These are phyloP conservation scores for Raffaelea deltoideospora DNA, from an alignment of 2,329 filamentous ascomycete genomes.

Conservation along the genomic window DNA sequence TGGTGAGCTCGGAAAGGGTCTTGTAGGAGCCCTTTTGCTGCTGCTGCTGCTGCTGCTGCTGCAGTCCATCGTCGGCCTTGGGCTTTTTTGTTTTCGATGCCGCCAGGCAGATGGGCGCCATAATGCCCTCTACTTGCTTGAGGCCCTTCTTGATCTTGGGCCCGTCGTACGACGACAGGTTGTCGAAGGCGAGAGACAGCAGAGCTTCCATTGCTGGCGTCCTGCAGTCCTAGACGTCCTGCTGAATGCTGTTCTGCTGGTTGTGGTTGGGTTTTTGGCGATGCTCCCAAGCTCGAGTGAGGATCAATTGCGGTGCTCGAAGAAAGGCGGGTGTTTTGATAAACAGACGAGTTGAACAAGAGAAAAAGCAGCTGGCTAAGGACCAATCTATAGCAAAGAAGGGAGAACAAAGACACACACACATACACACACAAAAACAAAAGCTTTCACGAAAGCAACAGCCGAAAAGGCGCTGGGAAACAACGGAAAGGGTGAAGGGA, in stretches of 20 bases:
- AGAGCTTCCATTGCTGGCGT: slow-evolving; percentile 77
- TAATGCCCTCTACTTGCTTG: slow-evolving; percentile 81
- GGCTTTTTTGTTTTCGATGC: slow-evolving; percentile 14
- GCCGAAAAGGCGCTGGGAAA: not conserved
- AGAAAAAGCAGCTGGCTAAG: no score
- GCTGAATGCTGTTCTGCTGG: no score
- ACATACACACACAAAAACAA: no score
- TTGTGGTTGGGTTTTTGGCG: no score
- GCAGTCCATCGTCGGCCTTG: slow-evolving; percentile 8
- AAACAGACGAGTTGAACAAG: no score
- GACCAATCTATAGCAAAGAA: no score
- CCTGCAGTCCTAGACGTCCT: no score
- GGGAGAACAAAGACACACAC: no score
- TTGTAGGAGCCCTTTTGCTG: slow-evolving; percentile 27
- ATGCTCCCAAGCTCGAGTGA: no score
- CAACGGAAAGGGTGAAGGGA: not conserved
- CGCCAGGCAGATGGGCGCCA: slow-evolving; percentile 87
- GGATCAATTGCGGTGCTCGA: no score
- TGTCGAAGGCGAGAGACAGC: slow-evolving; percentile 86
- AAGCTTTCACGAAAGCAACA: not conserved
- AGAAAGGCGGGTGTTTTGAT: no score
- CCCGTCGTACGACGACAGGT: slow-evolving; percentile 82
- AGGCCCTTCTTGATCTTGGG: slow-evolving; percentile 86
- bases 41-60: slow-evolving; percentile 20
- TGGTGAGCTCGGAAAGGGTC: slow-evolving; percentile 51